Evolutionary conservation across 805 yeast species (phyloP).

Genomic region (Kodamaea lidongshanica): DNA sequence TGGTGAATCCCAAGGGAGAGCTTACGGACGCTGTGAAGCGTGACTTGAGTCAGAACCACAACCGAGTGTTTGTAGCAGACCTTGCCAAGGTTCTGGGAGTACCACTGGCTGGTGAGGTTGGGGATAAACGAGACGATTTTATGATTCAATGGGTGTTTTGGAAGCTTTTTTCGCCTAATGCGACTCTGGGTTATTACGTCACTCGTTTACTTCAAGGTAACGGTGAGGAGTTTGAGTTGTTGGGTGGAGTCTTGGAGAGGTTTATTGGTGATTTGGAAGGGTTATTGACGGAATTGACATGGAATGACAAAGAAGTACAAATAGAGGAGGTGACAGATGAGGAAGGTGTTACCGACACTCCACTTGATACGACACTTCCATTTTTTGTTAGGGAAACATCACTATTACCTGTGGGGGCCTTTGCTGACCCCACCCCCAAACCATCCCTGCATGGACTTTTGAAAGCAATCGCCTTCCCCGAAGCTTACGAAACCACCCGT

Average conservation of each 20-base stretch:
- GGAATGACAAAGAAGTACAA: conserved; percentile 13
- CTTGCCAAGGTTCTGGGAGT: conserved; percentile 51
- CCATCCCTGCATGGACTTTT: too few species aligned
- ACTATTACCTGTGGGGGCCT: too few species aligned
- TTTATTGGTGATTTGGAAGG: conserved; percentile 34
- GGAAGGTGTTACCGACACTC: conserved; percentile 20
- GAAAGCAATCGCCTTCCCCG: conserved; percentile 78
- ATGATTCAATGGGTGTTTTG: conserved; percentile 79
- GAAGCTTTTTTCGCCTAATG: conserved; percentile 55
- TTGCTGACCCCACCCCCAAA: conserved; percentile 56
- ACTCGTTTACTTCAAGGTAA: conserved; percentile 75
- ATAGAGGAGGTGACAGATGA: conserved; percentile 17
- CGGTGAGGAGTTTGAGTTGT: conserved; percentile 74
- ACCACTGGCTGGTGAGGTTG: conserved; percentile 47
- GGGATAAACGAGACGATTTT: conserved; percentile 35
- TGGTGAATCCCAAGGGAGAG: conserved; percentile 35
- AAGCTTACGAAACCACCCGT: conserved; percentile 57
- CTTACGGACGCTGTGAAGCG: conserved; percentile 45
- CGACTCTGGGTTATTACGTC: conserved; percentile 58
- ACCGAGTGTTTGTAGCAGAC: conserved; percentile 55
- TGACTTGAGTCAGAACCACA: conserved; percentile 45
- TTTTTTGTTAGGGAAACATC: conserved; percentile 58
- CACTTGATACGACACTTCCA: conserved; percentile 36
- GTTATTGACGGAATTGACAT: conserved; percentile 29
- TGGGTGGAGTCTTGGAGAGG: conserved; percentile 64